Percentiles rank a stretch among this genome's conserved stretches.
Conservation (phyloP, 352 stramenopile species). For the Bremia lactucae region DNA sequence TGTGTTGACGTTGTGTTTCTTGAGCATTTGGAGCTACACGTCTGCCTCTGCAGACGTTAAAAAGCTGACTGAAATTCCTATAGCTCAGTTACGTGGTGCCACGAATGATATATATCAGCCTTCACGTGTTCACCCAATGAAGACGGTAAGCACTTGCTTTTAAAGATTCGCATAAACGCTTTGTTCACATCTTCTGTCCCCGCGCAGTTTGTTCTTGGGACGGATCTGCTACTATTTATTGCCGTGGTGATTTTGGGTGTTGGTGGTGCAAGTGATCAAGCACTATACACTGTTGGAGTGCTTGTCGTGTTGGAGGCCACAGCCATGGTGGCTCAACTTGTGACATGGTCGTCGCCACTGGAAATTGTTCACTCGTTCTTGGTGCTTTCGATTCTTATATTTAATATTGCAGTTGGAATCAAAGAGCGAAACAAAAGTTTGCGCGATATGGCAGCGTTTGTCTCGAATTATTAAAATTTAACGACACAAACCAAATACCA, state of each 20-base stretch:
- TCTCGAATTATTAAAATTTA: conserved; percentile 18
- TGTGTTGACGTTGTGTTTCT: conserved; percentile 22
- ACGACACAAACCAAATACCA: neutral
- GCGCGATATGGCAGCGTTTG: conserved; percentile 25
- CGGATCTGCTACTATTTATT: conserved; percentile 32
- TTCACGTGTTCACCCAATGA: conserved; percentile 12
- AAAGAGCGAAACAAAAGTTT: conserved; percentile 23
- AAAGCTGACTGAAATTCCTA: neutral
- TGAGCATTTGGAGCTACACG: conserved; percentile 31
- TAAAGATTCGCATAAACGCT: neutral
- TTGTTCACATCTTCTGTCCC: neutral
- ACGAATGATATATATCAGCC: neutral
- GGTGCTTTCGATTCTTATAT: conserved; percentile 21
- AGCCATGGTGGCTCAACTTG: conserved; percentile 26
- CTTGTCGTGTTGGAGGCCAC: conserved; percentile 30
- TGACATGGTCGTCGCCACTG: conserved; percentile 22
- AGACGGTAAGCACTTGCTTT: conserved; percentile 11
- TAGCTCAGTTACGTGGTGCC: conserved; percentile 13
- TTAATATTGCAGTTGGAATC: conserved; percentile 15
- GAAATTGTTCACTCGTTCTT: conserved; percentile 26
- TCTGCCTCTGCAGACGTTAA: conserved; percentile 1
- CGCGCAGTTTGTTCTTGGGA: conserved; percentile 36
- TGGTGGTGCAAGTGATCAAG: conserved; percentile 20
- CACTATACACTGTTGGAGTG: conserved; percentile 27
- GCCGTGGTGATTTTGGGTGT: conserved; percentile 33